Conservation (phyloP, 805 yeast genomes). For the Barnettozyma sp. region DNA sequence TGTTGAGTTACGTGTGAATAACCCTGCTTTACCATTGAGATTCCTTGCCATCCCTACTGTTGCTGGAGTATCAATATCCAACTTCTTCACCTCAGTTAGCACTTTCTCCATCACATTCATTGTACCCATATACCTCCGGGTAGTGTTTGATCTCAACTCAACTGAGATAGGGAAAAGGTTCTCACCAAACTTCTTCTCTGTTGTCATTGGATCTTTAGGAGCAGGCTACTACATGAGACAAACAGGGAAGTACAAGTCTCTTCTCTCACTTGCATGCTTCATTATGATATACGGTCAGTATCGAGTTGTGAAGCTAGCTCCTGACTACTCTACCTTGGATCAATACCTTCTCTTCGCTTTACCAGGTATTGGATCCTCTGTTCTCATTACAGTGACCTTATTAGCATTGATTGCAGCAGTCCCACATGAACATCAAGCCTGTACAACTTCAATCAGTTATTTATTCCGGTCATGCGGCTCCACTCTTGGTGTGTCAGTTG, state of each 20-base stretch:
- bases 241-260: constrained; percentile 52
- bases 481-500: constrained; percentile 56
- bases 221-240: constrained; percentile 58
- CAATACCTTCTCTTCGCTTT: constrained; percentile 39
- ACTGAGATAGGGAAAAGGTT: constrained; percentile 53
- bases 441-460: constrained; percentile 60
- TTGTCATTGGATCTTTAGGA: constrained; percentile 53
- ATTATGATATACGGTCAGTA: constrained; percentile 40
- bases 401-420: constrained; percentile 68
- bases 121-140: constrained; percentile 53
- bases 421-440: constrained; percentile 57
- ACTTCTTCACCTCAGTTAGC: constrained; percentile 43
- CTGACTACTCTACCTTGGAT: constrained; percentile 31
- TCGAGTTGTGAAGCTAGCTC: constrained; percentile 30
- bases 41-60: constrained; percentile 53
- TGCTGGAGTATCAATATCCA: constrained; percentile 55
- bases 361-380: constrained; percentile 51
- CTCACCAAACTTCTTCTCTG: constrained; percentile 53
- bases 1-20: constrained; percentile 36
- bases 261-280: constrained; percentile 37
- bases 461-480: constrained; percentile 63
- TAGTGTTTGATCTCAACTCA: constrained; percentile 47
- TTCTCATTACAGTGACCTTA: constrained; percentile 57
- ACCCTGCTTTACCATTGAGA: constrained; percentile 57
- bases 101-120: constrained; percentile 43